Base-by-base conservation (phyloP, 1,284 basidiomycete genomes). In the Sparassis latifolia region DNA sequence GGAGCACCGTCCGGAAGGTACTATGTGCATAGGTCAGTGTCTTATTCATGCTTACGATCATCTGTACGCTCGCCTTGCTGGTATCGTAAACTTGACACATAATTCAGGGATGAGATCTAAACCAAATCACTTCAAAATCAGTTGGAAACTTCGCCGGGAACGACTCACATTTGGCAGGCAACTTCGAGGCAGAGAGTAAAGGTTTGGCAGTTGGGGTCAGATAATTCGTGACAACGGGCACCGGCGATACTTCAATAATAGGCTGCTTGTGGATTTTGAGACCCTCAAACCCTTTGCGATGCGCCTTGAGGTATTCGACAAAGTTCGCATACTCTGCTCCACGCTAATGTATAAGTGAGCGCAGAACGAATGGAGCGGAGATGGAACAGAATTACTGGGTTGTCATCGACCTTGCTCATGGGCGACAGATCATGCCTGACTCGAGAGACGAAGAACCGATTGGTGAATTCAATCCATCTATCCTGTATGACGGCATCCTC, bases 101-200 rank as follows among this genome's bases (percentile, higher is more conserved):
- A 89, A 69, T 62, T 91, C 88, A 12, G 89, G 88, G 53, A 91
- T 86, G 45, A 89, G 70, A 63, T 85, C 88, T 89, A 52, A 28
- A 28, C 47, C n/a, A 28, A 38, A n/a, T 38, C 28, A 7, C 44
- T 20, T 43, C 32, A 39, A 49, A 29, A 46, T 10, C 35, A 47
- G 52, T 41, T 42, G 44, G 9, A 41, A 45, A 33, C 44, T 33
- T 28, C 30, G 6, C n/a, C 1, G 40, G 51, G 44, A 50, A 55
- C 40, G n/a, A 57, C 66, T 40, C 53, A 73, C 86, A 84, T 69
- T 84, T 86, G 5, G 77, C 72, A 10, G 74, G 68, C 3, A 64
- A 61, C 56, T 72, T 78, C 39, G 64, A 62, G 27, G 68, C 52
- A 58, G 58, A 39, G 62, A 68, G 62, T 58, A 69, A 47, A 62